A percentile compares a stretch with the other conserved stretches of the same genome.
These are phyloP conservation scores for Pseudonitzschia delicatissima DNA, from an alignment of 108 stramenopile species.

Conservation along the genomic window DNA sequence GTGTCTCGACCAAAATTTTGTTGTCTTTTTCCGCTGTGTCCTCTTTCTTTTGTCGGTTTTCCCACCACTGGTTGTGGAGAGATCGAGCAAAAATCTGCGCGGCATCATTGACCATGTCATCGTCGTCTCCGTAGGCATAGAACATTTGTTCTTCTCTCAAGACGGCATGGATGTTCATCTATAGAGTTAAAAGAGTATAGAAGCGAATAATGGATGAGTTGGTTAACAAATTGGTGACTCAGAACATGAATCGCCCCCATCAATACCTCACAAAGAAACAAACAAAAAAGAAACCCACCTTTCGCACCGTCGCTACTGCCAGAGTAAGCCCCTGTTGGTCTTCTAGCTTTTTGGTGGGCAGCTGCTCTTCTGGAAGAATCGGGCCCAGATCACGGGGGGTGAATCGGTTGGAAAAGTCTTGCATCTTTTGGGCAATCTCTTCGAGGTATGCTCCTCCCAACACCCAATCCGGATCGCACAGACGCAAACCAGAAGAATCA, in stretches of 20 bases:
- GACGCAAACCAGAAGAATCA: slow-evolving; percentile 4
- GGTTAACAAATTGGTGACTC: neutral
- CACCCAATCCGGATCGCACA: slow-evolving; percentile 70
- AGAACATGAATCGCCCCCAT: no score
- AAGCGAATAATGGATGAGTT: slow-evolving; percentile 2
- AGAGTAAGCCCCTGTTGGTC: neutral
- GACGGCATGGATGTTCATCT: slow-evolving; percentile 75
- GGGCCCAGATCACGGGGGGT: neutral
- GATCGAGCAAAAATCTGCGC: slow-evolving; percentile 84
- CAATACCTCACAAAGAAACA: neutral
- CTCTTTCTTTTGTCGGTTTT: neutral
- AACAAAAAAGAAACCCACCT: slow-evolving; percentile 21
- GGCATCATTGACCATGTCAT: slow-evolving; percentile 88
- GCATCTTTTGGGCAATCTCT: slow-evolving; percentile 35
- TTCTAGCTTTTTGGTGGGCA: neutral
- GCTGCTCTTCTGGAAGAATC: neutral
- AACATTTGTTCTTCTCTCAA: slow-evolving; percentile 58
- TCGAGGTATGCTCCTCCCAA: slow-evolving; percentile 47
- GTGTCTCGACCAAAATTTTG: neutral
- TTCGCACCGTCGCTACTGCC: slow-evolving; percentile 55
- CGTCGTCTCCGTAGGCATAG: slow-evolving; percentile 83
- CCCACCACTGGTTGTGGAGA: slow-evolving; percentile 75
- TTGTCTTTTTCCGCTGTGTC: neutral
- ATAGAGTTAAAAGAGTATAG: neutral
- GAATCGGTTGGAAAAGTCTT: slow-evolving; percentile 36